Percentiles rank a stretch among this genome's conserved stretches.
phyloP scores from a whole-genome alignment of 2,329 filamentous ascomycete genomes.

The Aspergillus udagawae region DNA sequence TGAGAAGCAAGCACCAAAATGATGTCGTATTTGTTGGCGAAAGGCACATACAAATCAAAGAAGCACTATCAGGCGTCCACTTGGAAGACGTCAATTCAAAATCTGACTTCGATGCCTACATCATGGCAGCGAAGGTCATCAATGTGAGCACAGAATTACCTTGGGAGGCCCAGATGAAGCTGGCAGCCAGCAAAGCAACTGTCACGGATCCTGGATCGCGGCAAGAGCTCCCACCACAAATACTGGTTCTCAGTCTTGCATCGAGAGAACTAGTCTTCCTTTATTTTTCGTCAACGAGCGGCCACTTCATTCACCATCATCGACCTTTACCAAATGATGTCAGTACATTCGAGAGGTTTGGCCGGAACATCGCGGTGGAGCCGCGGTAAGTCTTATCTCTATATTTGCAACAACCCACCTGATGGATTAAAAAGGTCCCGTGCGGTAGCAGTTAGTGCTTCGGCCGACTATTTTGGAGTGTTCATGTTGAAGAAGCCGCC shows the following conservation, averaged over 20 bases:
- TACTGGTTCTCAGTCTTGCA: constrained; percentile 72
- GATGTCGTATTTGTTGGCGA: constrained; percentile 87
- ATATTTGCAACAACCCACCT: constrained; percentile 4
- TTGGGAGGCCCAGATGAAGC: constrained; percentile 29
- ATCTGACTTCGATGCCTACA: constrained; percentile 71
- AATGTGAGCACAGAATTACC: constrained; percentile 50
- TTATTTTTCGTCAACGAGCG: constrained; percentile 52
- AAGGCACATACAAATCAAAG: constrained; percentile 73
- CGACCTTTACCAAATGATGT: constrained; percentile 57
- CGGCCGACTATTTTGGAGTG: constrained; percentile 66
- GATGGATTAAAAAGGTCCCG: constrained; percentile 40
- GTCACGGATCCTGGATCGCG: constrained; percentile 9
- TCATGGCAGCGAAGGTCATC: constrained; percentile 74
- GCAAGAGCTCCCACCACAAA: constrained; percentile 64
- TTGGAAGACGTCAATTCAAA: constrained; percentile 74
- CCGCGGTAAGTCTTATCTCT: constrained; percentile 55
- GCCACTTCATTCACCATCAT: constrained; percentile 59
- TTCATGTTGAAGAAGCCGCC: constrained; percentile 62
- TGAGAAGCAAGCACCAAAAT: constrained; percentile 66
- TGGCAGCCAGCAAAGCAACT: constrained; percentile 10
- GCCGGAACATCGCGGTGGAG: constrained; percentile 71
- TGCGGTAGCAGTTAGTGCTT: constrained; percentile 64
- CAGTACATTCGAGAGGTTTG: constrained; percentile 52
- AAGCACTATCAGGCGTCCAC: constrained; percentile 61
- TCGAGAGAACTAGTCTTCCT: constrained; percentile 72